Percentiles rank a stretch among this genome's conserved stretches.
Conservation (phyloP, 2,329 filamentous ascomycete genomes). For the Lasiodiplodia sp. region DNA sequence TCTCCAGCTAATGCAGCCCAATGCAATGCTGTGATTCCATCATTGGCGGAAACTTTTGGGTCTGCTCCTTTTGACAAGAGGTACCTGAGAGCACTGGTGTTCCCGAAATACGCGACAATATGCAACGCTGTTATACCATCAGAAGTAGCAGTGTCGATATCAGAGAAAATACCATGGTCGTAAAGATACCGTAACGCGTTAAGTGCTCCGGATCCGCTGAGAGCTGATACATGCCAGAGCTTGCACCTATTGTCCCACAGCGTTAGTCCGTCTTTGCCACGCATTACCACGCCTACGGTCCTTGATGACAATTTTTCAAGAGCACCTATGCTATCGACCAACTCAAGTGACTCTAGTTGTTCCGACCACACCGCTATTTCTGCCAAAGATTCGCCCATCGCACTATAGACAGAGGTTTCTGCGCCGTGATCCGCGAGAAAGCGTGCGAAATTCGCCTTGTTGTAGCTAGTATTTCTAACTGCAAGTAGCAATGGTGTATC, state of each 20-base stretch:
- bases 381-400: no score
- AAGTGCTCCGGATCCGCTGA: rapidly evolving
- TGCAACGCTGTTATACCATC: background rate
- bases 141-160: background rate
- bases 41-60: rapidly evolving
- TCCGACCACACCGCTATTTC: no score
- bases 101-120: background rate
- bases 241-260: no score
- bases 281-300: no score
- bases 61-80: background rate
- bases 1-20: background rate
- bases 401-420: background rate
- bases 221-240: background rate
- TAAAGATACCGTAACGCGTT: background rate
- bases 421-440: background rate
- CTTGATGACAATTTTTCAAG: no score
- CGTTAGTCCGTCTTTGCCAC: no score
- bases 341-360: no score
- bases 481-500: no score
- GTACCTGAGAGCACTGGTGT: background rate
- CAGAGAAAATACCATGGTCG: background rate
- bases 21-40: background rate
- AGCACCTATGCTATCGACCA: no score
- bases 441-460: background rate
- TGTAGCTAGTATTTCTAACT: no score